phyloP scores from a whole-genome alignment of 2,329 filamentous ascomycete genomes.

The Cercospora zeae-maydis region DNA sequence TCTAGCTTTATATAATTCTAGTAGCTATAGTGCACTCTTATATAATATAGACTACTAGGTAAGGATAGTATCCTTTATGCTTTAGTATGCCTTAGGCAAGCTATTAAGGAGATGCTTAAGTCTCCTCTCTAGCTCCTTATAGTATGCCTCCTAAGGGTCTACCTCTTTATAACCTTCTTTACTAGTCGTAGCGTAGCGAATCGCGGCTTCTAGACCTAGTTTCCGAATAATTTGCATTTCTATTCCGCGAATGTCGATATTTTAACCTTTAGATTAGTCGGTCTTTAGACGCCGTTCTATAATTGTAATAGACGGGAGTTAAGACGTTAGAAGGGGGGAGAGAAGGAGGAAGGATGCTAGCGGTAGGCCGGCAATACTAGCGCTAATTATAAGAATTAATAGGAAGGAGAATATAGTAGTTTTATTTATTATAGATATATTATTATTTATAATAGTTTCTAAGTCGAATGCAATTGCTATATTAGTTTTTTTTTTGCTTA shows the following conservation, averaged over 20 bases:
- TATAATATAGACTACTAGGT: no score
- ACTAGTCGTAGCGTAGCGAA: constrained; percentile 26
- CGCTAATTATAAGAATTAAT: constrained; percentile 32
- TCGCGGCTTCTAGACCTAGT: constrained; percentile 31
- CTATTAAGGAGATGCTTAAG: no score
- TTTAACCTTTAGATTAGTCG: constrained; percentile 29
- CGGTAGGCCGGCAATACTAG: constrained; percentile 31
- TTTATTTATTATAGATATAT: not conserved
- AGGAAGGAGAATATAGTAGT: constrained; percentile 4
- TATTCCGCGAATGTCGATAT: constrained; percentile 35
- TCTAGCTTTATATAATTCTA: no score
- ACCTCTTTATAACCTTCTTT: constrained; percentile 33
- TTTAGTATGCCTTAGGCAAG: no score
- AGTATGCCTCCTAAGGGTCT: no score
- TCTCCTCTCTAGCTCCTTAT: no score
- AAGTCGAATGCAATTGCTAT: not conserved
- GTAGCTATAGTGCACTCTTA: no score
- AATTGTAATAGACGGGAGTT: constrained; percentile 31
- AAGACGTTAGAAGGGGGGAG: constrained; percentile 7
- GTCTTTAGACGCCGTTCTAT: constrained; percentile 29
- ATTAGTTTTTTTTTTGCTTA: not conserved
- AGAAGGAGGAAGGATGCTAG: constrained; percentile 31
- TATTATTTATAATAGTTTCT: not conserved
- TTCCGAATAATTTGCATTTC: constrained; percentile 31
- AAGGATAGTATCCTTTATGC: no score